A percentile compares a stretch with the other conserved stretches of the same genome.
Evolutionary conservation across 1,284 basidiomycete genomes (phyloP).

Genomic region (Meira nashicola): DNA sequence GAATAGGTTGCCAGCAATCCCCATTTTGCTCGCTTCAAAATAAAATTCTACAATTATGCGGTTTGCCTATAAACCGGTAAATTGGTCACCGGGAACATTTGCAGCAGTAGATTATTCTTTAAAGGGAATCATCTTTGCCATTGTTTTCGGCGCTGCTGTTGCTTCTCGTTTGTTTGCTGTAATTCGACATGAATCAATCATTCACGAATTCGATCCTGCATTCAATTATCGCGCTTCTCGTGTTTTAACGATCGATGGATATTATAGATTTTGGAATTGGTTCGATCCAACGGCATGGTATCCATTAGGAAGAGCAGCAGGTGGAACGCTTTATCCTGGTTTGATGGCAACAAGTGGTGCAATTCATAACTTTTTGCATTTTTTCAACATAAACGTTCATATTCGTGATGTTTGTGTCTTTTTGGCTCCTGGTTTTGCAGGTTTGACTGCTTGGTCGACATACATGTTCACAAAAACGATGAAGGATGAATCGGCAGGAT

Average conservation of each 20-base stretch:
- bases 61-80: conserved; percentile 1
- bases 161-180: conserved; percentile 95
- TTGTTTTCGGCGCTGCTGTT: conserved; percentile 69
- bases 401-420: conserved; percentile 96
- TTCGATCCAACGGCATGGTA: conserved; percentile 97
- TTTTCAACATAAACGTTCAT: conserved; percentile 88
- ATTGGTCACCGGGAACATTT: conserved; percentile 3
- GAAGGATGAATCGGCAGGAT: conserved; percentile 69
- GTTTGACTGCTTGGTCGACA: conserved; percentile 93
- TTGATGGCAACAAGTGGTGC: conserved; percentile 95
- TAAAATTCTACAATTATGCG: not conserved
- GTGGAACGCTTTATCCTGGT: conserved; percentile 93
- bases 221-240: conserved; percentile 58
- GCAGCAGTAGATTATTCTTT: conserved; percentile 7
- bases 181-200: conserved; percentile 96
- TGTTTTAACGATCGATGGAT: conserved; percentile 69
- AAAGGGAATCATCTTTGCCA: conserved; percentile 39
- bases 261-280: conserved; percentile 68
- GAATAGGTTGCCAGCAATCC: no score
- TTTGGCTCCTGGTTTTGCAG: conserved; percentile 92
- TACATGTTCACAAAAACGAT: conserved; percentile 58
- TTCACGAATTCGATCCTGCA: conserved; percentile 77
- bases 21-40: no score
- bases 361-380: conserved; percentile 85
- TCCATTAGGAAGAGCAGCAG: conserved; percentile 93